These are phyloP conservation scores for Fusarium buxicola DNA, from an alignment of 2,329 filamentous ascomycete genomes.

Conservation along the genomic window DNA sequence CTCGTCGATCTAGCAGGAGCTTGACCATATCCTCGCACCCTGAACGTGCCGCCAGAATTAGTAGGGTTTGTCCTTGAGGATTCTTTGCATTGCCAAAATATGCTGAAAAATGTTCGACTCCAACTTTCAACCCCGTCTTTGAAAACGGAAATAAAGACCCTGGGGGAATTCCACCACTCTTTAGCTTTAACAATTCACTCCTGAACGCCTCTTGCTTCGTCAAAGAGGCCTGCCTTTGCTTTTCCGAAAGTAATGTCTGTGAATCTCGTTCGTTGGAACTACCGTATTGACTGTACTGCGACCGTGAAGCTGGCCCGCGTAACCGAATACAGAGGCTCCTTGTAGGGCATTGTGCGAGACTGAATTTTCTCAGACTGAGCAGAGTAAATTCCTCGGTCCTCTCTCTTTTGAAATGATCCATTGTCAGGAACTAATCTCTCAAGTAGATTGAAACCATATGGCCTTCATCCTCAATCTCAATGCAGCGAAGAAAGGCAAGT, in stretches of 20 bases:
- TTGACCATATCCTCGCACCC: neutral
- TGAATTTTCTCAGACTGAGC: neutral
- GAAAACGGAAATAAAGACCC: too few species aligned
- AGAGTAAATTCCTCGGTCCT: neutral
- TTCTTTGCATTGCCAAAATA: too few species aligned
- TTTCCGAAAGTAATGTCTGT: too few species aligned
- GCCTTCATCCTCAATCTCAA: neutral
- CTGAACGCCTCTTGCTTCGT: neutral
- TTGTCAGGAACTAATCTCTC: conserved; percentile 1
- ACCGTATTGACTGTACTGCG: neutral
- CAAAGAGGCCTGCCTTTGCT: neutral
- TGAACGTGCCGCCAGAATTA: neutral
- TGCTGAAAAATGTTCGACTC: too few species aligned
- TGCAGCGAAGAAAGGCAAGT: conserved; percentile 9
- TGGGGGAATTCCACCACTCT: neutral
- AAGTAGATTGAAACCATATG: conserved; percentile 2
- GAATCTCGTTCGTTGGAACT: too few species aligned
- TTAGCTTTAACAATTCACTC: neutral
- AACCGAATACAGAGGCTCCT: conserved; percentile 9
- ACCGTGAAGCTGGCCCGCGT: neutral
- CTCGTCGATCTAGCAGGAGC: neutral
- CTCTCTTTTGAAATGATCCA: conserved; percentile 14
- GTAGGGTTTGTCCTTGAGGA: neutral
- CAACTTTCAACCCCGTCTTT: too few species aligned
- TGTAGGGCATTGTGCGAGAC: neutral